These are phyloP conservation scores for Xylaria cubensis DNA, from an alignment of 495 filamentous ascomycete genomes.

Conservation along the genomic window DNA sequence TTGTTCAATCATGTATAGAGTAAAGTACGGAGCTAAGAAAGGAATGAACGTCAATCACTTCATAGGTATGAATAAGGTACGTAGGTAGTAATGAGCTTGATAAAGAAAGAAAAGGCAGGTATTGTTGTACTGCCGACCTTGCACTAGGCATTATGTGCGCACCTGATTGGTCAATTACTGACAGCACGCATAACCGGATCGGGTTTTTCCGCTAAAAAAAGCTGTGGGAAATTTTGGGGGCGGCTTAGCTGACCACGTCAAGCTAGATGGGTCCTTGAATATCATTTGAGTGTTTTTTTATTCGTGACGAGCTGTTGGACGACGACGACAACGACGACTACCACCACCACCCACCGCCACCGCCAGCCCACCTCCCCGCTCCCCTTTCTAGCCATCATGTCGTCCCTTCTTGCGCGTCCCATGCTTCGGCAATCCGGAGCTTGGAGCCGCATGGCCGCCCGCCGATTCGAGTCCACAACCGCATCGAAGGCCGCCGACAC, in stretches of 20 bases:
- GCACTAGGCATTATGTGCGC: not conserved
- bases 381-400: conserved; percentile 33
- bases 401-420: conserved; percentile 42
- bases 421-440: conserved; percentile 46
- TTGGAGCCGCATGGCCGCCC: conserved; percentile 52
- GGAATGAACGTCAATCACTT: not conserved
- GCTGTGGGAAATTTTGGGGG: conserved; percentile 20
- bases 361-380: conserved; percentile 26
- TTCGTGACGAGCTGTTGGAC: conserved; percentile 19
- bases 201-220: conserved; percentile 43
- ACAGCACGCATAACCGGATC: conserved; percentile 31
- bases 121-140: not conserved
- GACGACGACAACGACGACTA: conserved; percentile 25
- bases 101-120: not conserved
- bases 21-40: conserved; percentile 2
- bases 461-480: conserved; percentile 56
- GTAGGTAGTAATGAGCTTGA: not conserved
- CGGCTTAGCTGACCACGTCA: conserved; percentile 19
- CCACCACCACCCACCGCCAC: not conserved
- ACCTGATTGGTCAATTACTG: conserved; percentile 39
- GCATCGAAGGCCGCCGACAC: conserved; percentile 35
- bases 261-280: conserved; percentile 26
- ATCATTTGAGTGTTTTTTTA: conserved; percentile 44
- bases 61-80: not conserved
- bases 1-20: conserved; percentile 22